Evolutionary conservation across 2,329 filamentous ascomycete species (phyloP), one percentile per base, ranked within the genome.

Genomic region (Chaetomiaceae sp.): DNA sequence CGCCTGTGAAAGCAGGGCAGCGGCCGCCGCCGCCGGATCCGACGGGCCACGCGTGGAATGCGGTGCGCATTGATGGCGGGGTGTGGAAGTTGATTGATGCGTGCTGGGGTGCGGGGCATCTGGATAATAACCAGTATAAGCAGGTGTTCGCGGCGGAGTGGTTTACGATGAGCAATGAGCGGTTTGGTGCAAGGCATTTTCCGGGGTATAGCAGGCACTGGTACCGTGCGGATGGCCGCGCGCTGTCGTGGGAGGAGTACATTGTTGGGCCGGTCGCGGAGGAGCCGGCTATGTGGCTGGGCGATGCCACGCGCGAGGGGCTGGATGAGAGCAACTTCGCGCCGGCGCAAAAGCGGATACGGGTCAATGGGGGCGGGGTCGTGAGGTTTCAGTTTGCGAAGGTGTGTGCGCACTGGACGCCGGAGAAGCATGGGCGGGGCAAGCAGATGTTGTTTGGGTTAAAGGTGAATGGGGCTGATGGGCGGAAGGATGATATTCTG

Each of bases 41-140:
- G 0, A 73, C 68, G 5, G 78, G 79, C 1, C 91, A 97, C 65
- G 91, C 93, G 0, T 96, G 93, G 93, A 96, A 95, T 60, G 90
- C 86, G 0, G 88, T 96, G 6, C 77, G 81, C 42, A 88, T 97
- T 48, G 91, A 97, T 58, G 78, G 82, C 20, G 88, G 87, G 2
- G 78, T 81, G 54, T 97, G 91, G 91, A 95, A 96, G 66, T 75
- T 97, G 1, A 69, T 97, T 39, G 93, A 98, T 60, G 68, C 85
- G 0, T 97, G 91, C 62, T 98, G 93, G 93, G 93, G 93, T 32
- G 88, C 91, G 0, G 91, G 91, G 2, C 72, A 79, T 51, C 66
- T 95, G 3, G 30, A 27, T 10, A 35, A 43, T 8, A 66, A 75
- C 47, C 65, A 71, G 1, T 96, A 89, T 67, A 76, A 76, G 35